Evolutionary conservation across 1,139 yeast genomes (phyloP).

Genomic region (Pichia sp.): DNA sequence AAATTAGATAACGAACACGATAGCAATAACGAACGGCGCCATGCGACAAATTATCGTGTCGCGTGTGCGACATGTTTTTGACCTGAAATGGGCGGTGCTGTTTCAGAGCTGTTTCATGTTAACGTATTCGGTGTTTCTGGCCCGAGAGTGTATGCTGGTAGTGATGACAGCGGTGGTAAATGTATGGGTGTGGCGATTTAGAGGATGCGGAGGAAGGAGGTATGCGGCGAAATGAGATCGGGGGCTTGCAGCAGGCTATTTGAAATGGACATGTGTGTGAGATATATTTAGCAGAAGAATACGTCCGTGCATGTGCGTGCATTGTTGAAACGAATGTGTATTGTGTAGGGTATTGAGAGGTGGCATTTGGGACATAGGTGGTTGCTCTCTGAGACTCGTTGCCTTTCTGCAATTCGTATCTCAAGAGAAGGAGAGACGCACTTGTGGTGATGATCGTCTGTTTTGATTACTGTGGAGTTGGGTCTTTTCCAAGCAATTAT

Average conservation of each 20-base stretch:
- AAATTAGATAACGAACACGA: too few species aligned
- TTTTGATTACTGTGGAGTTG: not conserved
- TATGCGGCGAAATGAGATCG: not conserved
- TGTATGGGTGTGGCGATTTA: not conserved
- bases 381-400: not conserved
- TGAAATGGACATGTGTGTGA: not conserved
- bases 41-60: not conserved
- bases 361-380: not conserved
- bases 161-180: not conserved
- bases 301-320: not conserved
- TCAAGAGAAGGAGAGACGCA: not conserved
- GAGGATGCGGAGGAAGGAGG: not conserved
- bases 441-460: not conserved
- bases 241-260: not conserved
- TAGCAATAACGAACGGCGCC: too few species aligned
- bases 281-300: not conserved
- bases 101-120: conserved; percentile 4
- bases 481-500: not conserved
- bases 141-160: too few species aligned
- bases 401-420: not conserved
- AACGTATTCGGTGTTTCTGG: too few species aligned
- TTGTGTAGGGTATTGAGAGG: not conserved
- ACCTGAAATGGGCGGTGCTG: not conserved
- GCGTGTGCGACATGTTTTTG: conserved; percentile 1
- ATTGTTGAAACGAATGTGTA: not conserved